phyloP scores from a whole-genome alignment of 2,329 filamentous ascomycete species.

The Metarhizium robertsii region DNA sequence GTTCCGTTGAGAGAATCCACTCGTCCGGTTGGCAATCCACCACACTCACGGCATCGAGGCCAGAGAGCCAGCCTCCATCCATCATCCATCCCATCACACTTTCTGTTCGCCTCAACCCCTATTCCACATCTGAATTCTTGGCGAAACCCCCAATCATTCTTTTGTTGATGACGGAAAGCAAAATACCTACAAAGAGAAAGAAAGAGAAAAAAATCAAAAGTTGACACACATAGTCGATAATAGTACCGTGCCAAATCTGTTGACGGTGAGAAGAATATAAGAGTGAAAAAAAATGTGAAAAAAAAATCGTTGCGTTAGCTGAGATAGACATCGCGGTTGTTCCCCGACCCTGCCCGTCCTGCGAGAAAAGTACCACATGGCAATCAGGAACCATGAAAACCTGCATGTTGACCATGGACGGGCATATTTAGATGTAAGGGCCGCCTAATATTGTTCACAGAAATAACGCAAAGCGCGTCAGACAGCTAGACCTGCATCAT shows the following conservation, averaged over 20 bases:
- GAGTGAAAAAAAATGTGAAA: not conserved
- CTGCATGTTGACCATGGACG: not conserved
- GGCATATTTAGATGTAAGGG: not conserved
- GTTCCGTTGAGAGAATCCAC: not conserved
- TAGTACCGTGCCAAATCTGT: not conserved
- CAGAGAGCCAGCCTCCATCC: not conserved
- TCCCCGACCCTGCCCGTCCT: not conserved
- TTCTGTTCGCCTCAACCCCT: not conserved
- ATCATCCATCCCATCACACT: not conserved
- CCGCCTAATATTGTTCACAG: not conserved
- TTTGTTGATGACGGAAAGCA: not conserved
- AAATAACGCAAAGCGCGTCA: constrained; percentile 8
- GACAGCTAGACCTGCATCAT: not conserved
- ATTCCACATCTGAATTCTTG: not conserved
- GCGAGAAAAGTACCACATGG: not conserved
- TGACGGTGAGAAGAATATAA: not conserved
- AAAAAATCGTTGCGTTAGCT: not conserved
- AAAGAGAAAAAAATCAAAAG: not conserved
- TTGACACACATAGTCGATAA: not conserved
- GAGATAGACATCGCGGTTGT: not conserved
- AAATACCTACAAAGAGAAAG: not conserved
- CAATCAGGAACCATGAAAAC: not conserved
- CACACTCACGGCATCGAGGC: not conserved
- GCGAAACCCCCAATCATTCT: not conserved
- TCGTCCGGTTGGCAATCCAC: not conserved